A percentile compares a stretch with the other conserved stretches of the same genome.
Evolutionary conservation across 1,284 basidiomycete genomes (phyloP).

Genomic region (Trichosporon sp.): DNA sequence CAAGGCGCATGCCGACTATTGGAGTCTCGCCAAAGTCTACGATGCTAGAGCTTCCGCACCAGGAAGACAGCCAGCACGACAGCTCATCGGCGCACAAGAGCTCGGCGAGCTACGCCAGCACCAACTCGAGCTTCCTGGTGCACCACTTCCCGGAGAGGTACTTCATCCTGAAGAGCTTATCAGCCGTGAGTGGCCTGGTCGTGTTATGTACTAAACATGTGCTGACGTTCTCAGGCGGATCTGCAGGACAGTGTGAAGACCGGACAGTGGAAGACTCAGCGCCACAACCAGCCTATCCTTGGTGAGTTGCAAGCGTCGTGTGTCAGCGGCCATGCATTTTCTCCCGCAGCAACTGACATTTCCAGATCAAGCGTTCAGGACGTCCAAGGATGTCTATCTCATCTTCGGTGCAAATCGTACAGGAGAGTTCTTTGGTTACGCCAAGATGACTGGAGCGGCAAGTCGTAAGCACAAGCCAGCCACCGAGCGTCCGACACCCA

Average conservation of each 20-base stretch:
- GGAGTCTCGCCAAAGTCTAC: constrained; percentile 39
- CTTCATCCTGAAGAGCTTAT: constrained; percentile 89
- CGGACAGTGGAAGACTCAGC: constrained; percentile 88
- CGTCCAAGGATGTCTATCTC: constrained; percentile 79
- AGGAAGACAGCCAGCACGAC: constrained; percentile 23
- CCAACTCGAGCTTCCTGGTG: constrained; percentile 62
- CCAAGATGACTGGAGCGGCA: constrained; percentile 60
- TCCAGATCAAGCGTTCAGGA: constrained; percentile 84
- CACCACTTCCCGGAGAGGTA: constrained; percentile 80
- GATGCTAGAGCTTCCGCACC: constrained; percentile 37
- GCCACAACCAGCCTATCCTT: constrained; percentile 84
- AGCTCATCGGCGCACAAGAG: constrained; percentile 51
- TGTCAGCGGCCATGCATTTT: neutral
- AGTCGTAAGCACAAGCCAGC: constrained; percentile 34
- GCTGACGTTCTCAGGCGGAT: constrained; percentile 64
- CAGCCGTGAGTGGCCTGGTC: constrained; percentile 62
- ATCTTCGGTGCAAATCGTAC: constrained; percentile 92
- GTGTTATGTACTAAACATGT: too few relatives aligned
- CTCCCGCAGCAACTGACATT: neutral
- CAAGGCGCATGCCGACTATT: constrained; percentile 15
- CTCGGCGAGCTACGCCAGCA: constrained; percentile 63
- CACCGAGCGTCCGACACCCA: neutral
- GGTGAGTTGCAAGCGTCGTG: constrained; percentile 28
- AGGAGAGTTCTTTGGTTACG: constrained; percentile 77
- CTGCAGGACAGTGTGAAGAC: constrained; percentile 80